Evolutionary conservation across 2,329 filamentous ascomycete species (phyloP).

Genomic region (Plenodomus biglobosus): DNA sequence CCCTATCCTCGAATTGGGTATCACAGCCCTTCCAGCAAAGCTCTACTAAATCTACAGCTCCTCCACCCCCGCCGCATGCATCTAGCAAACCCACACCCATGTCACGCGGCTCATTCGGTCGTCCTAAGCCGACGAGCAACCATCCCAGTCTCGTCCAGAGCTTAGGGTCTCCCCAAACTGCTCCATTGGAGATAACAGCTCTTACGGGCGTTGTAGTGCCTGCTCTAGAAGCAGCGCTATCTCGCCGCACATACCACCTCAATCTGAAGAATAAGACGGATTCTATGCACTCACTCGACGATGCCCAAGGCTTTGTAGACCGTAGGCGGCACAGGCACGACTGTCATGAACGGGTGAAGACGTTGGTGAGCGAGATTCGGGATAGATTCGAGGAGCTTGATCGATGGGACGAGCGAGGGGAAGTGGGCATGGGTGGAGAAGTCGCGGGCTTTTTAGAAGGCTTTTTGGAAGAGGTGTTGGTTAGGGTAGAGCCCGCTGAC

Average conservation of each 20-base stretch:
- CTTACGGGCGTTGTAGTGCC: constrained; percentile 90
- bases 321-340: constrained; percentile 49
- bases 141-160: constrained; percentile 38
- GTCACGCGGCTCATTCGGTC: constrained; percentile 34
- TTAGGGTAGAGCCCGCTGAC: constrained; percentile 84
- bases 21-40: constrained; percentile 8
- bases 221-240: constrained; percentile 85
- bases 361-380: constrained; percentile 78
- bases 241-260: constrained; percentile 67
- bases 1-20: constrained; percentile 18
- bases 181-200: constrained; percentile 74
- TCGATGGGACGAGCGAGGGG: constrained; percentile 78
- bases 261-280: constrained; percentile 50
- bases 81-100: constrained; percentile 22
- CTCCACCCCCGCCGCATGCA: constrained; percentile 11
- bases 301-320: constrained; percentile 56
- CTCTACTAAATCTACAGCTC: constrained; percentile 7
- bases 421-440: constrained; percentile 91
- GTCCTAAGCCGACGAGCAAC: constrained; percentile 27
- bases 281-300: constrained; percentile 50
- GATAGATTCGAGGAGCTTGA: constrained; percentile 89
- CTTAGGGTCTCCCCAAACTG: constrained; percentile 54
- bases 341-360: constrained; percentile 79
- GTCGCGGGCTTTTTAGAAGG: constrained; percentile 89
- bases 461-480: constrained; percentile 88